Percentiles rank a stretch among this genome's conserved stretches.
phyloP scores from a whole-genome alignment of 169 alveolate genomes.

The Plasmodium vivax region DNA sequence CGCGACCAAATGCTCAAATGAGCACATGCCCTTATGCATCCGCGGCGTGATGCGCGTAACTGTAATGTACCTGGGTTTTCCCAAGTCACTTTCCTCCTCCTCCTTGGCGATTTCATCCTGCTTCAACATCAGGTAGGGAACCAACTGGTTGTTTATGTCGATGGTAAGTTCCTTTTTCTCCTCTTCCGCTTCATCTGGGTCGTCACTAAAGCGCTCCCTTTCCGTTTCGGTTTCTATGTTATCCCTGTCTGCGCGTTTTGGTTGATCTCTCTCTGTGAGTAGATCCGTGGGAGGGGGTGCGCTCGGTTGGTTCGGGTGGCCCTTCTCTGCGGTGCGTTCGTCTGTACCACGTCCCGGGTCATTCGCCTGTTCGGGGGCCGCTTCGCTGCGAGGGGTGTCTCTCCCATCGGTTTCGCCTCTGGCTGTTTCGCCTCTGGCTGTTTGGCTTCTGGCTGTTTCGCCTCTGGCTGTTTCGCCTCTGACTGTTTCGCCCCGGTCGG shows the following conservation, averaged over 20 bases:
- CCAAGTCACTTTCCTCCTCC: constrained; percentile 23
- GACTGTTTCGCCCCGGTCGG: background rate
- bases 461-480: background rate
- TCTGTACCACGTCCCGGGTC: background rate
- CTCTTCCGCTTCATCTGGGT: background rate
- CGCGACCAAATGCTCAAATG: background rate
- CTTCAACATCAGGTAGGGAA: constrained; percentile 63
- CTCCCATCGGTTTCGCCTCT: background rate
- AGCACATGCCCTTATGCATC: background rate
- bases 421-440: background rate
- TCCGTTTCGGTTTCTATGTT: background rate
- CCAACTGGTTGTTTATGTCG: constrained; percentile 46
- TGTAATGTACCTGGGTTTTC: background rate
- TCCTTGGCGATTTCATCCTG: constrained; percentile 10
- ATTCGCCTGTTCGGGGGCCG: background rate
- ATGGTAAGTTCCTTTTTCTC: constrained; percentile 35
- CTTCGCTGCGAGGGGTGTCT: background rate
- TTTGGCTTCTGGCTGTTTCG: background rate
- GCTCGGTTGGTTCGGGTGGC: background rate
- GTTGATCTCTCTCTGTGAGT: background rate
- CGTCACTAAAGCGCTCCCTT: background rate
- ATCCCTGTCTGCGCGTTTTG: background rate
- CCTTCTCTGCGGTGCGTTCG: background rate
- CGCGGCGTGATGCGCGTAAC: background rate
- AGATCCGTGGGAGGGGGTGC: background rate